Percentiles rank a stretch among this genome's conserved stretches.
Evolutionary conservation across 345 rosid species (phyloP).

Genomic region (Linum tenue): DNA sequence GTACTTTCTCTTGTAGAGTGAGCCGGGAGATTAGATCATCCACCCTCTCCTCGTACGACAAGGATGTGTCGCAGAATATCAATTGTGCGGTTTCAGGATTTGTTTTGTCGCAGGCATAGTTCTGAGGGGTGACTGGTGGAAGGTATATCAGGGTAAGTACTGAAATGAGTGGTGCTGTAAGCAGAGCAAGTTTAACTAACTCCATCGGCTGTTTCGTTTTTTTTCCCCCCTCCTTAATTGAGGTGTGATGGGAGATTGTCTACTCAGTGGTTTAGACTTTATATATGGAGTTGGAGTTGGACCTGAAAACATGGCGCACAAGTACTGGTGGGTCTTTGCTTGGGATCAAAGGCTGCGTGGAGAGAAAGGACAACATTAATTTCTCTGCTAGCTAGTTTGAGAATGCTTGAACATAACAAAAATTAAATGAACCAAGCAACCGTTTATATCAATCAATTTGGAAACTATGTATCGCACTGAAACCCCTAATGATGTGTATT

Average conservation of each 20-base stretch:
- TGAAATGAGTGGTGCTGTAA: background rate
- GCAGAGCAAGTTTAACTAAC: background rate
- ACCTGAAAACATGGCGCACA: background rate
- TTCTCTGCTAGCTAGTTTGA: background rate
- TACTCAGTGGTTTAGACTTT: background rate
- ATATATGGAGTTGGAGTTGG: background rate
- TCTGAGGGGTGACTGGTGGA: constrained; percentile 16
- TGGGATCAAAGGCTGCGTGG: background rate
- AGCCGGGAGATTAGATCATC: constrained; percentile 37
- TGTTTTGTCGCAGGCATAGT: constrained; percentile 34
- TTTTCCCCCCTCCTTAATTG: background rate
- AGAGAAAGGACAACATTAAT: background rate
- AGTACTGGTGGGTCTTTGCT: background rate
- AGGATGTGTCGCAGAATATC: constrained; percentile 35
- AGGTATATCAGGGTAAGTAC: constrained; percentile 15
- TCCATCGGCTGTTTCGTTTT: background rate
- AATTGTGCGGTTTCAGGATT: constrained; percentile 25
- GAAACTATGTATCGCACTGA: too few relatives aligned
- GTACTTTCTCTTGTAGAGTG: constrained; percentile 45
- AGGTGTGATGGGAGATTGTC: background rate
- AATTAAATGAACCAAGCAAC: background rate
- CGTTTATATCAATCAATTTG: background rate
- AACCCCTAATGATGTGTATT: too few relatives aligned
- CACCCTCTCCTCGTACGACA: constrained; percentile 39
- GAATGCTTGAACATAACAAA: background rate